A percentile compares a stretch with the other conserved stretches of the same genome.
phyloP scores from a whole-genome alignment of 2,329 filamentous ascomycete species.

The Pseudonectria foliicola region DNA sequence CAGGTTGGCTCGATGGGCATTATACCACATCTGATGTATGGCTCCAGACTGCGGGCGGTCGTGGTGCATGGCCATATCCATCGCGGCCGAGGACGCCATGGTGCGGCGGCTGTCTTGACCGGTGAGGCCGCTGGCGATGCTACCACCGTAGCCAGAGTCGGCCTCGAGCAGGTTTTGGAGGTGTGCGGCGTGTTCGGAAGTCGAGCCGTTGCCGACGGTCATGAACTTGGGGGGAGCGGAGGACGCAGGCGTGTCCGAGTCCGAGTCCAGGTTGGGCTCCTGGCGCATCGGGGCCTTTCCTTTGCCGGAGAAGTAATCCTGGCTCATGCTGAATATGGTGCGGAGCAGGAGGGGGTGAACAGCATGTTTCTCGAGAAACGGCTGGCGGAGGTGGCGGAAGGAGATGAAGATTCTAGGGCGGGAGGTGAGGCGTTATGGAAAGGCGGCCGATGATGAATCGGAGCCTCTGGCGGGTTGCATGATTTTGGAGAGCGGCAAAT shows the following conservation, averaged over 20 bases:
- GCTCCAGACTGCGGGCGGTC: conserved; percentile 61
- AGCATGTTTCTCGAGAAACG: conserved; percentile 26
- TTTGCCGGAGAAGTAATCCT: conserved; percentile 50
- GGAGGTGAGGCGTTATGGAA: background rate
- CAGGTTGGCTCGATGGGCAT: conserved; percentile 82
- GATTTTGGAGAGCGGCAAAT: conserved; percentile 25
- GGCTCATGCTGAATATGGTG: conserved; percentile 46
- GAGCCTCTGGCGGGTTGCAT: conserved; percentile 26
- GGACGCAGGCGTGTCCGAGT: conserved; percentile 20
- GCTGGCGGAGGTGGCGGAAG: conserved; percentile 16
- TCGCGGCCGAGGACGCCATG: conserved; percentile 38
- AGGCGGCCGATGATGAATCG: conserved; percentile 8
- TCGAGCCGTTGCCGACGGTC: conserved; percentile 77
- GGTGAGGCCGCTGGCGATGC: conserved; percentile 49
- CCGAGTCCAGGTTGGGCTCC: conserved; percentile 18
- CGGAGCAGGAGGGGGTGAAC: conserved; percentile 19
- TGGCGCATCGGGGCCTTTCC: conserved; percentile 38
- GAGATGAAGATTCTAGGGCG: conserved; percentile 11
- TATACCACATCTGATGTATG: conserved; percentile 90
- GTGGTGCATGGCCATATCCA: conserved; percentile 38
- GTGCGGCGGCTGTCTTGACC: conserved; percentile 37
- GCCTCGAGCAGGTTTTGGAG: conserved; percentile 75
- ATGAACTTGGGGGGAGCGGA: conserved; percentile 60
- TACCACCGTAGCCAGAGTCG: conserved; percentile 90
- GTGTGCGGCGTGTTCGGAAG: conserved; percentile 72